Evolutionary conservation across 805 yeast genomes (phyloP).

Genomic region (Tetrapisispora iriomotensis): DNA sequence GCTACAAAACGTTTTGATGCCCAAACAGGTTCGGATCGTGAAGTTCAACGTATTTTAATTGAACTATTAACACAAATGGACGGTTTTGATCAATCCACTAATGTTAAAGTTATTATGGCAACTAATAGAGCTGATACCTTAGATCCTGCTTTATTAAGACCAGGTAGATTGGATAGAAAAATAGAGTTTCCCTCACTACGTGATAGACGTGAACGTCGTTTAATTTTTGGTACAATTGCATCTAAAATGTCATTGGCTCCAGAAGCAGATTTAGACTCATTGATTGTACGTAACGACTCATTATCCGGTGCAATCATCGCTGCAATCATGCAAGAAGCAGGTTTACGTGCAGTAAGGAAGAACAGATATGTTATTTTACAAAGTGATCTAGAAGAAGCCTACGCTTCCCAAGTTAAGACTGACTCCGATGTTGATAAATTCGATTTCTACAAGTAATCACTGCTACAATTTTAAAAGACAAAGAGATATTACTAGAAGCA

Average conservation of each 20-base stretch:
- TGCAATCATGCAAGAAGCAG: constrained; percentile 99
- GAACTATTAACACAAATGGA: constrained; percentile 98
- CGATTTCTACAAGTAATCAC: constrained; percentile 93
- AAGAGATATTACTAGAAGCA: too few relatives aligned
- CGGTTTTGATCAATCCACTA: constrained; percentile 92
- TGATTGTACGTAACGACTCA: constrained; percentile 92
- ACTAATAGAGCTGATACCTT: constrained; percentile 98
- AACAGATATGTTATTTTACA: constrained; percentile 95
- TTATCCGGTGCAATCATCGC: constrained; percentile 96
- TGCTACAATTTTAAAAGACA: too few relatives aligned
- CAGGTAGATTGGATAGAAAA: constrained; percentile 96
- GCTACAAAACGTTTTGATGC: constrained; percentile 99
- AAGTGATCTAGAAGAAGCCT: constrained; percentile 95
- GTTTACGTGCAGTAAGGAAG: constrained; percentile 95
- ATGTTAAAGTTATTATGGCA: constrained; percentile 98
- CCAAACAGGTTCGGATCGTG: constrained; percentile 99
- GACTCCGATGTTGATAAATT: constrained; percentile 94
- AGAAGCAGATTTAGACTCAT: constrained; percentile 90
- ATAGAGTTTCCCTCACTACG: constrained; percentile 94
- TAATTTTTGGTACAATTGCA: constrained; percentile 91
- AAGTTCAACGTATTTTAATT: constrained; percentile 93
- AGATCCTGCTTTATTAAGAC: constrained; percentile 96
- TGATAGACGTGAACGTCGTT: constrained; percentile 95
- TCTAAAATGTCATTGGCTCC: constrained; percentile 97
- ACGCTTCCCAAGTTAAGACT: constrained; percentile 90